Percentiles rank a stretch among this genome's conserved stretches.
Evolutionary conservation across 257 asterid genomes (phyloP).

Genomic region (Gentiana macrophylla): DNA sequence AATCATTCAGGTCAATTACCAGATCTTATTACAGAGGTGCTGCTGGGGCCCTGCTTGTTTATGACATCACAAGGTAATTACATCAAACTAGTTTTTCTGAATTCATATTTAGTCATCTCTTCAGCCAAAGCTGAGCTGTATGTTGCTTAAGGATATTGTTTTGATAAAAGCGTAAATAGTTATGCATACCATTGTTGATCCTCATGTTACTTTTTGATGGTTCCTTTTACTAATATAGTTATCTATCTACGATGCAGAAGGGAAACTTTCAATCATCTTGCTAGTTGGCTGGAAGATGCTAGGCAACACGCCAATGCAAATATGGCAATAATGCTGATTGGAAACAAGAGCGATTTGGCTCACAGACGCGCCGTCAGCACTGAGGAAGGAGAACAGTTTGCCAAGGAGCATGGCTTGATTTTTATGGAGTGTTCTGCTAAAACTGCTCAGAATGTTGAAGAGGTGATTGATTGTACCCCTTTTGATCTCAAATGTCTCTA

Average conservation of each 20-base stretch:
- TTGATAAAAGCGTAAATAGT: background rate
- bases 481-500: background rate
- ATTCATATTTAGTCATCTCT: background rate
- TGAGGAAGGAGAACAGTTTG: slow-evolving; percentile 89
- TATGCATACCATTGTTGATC: background rate
- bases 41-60: slow-evolving; percentile 64
- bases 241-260: slow-evolving; percentile 27
- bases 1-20: slow-evolving; percentile 55
- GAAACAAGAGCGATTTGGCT: slow-evolving; percentile 68
- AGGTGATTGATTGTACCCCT: slow-evolving; percentile 25
- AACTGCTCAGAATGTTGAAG: slow-evolving; percentile 79
- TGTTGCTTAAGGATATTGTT: background rate
- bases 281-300: slow-evolving; percentile 84
- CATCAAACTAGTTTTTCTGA: background rate
- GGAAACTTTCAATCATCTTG: slow-evolving; percentile 75
- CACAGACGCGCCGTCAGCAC: slow-evolving; percentile 70
- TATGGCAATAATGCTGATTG: slow-evolving; percentile 69
- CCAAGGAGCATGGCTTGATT: slow-evolving; percentile 63
- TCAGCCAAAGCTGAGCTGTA: background rate
- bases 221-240: background rate
- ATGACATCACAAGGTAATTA: slow-evolving; percentile 34
- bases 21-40: slow-evolving; percentile 66
- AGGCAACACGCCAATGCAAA: slow-evolving; percentile 75
- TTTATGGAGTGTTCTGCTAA: slow-evolving; percentile 74
- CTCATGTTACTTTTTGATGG: background rate